These are phyloP conservation scores for Endoconidiophora laricicola DNA, from an alignment of 2,329 filamentous ascomycete species.

Conservation along the genomic window DNA sequence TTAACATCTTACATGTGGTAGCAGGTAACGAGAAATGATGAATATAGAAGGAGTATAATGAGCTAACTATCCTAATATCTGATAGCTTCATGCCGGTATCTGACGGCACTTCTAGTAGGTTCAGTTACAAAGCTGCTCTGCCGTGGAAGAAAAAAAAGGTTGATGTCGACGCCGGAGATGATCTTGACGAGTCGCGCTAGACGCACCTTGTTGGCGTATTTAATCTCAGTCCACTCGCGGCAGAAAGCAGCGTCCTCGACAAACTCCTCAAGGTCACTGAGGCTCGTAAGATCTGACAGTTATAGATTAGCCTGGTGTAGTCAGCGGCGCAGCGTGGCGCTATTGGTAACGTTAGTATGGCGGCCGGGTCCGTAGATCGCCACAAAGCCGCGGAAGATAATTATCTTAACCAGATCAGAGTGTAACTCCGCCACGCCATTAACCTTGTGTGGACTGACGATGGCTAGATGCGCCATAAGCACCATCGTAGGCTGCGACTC, in stretches of 20 bases:
- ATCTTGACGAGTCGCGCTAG: conserved; percentile 83
- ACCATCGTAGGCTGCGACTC: conserved; percentile 96
- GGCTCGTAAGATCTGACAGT: conserved; percentile 73
- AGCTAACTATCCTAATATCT: too few relatives aligned
- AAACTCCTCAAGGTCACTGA: conserved; percentile 73
- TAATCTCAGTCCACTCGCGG: conserved; percentile 91
- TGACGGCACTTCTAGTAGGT: too few relatives aligned
- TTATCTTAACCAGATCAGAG: conserved; percentile 94
- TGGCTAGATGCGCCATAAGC: conserved; percentile 86
- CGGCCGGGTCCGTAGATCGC: conserved; percentile 89
- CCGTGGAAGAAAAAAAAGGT: conserved; percentile 35
- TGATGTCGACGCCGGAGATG: conserved; percentile 63
- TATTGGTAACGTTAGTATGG: conserved; percentile 97
- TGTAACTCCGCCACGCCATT: conserved; percentile 96
- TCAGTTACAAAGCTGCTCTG: too few relatives aligned
- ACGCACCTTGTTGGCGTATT: conserved; percentile 85
- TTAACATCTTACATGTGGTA: too few relatives aligned
- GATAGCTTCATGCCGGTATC: too few relatives aligned
- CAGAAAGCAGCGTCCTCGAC: conserved; percentile 80
- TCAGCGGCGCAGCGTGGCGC: conserved; percentile 91
- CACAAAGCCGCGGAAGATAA: conserved; percentile 98
- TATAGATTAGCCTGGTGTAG: conserved; percentile 96
- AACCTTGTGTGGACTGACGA: conserved; percentile 97
- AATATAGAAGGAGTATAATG: too few relatives aligned
- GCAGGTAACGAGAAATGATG: too few relatives aligned